Percentiles rank a stretch among this genome's conserved stretches.
These are phyloP conservation scores for Andrographis paniculata DNA, from an alignment of 305 asterid genomes.

Conservation along the genomic window DNA sequence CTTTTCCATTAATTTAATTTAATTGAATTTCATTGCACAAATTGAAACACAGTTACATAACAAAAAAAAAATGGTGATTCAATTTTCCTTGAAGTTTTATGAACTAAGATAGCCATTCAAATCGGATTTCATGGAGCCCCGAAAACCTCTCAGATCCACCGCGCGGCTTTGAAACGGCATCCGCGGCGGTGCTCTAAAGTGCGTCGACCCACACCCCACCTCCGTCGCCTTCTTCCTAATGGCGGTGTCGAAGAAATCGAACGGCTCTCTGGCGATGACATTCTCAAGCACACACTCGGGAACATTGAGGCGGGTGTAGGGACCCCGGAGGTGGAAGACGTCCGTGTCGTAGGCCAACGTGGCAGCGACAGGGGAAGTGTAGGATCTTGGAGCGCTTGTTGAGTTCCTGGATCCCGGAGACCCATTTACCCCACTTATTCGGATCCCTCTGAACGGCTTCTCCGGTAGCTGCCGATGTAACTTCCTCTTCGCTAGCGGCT, in stretches of 20 bases:
- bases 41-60: too few species aligned
- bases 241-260: constrained; percentile 63
- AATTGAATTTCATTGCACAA: too few species aligned
- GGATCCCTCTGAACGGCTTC: constrained; percentile 74
- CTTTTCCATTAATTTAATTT: too few species aligned
- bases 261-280: constrained; percentile 20
- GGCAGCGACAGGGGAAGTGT: constrained; percentile 84
- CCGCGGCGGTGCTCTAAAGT: too few species aligned
- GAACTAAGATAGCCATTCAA: constrained; percentile 75
- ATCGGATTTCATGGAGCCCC: constrained; percentile 41
- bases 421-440: constrained; percentile 99
- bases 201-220: constrained; percentile 91
- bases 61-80: too few species aligned
- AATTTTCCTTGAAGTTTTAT: constrained; percentile 35
- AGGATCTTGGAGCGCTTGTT: constrained; percentile 77
- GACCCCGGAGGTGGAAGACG: constrained; percentile 81
- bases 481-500: constrained; percentile 40
- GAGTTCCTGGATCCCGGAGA: constrained; percentile 87
- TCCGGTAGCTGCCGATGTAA: constrained; percentile 33
- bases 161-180: too few species aligned
- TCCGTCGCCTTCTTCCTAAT: constrained; percentile 85
- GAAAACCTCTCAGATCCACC: constrained; percentile 15
- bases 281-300: constrained; percentile 46
- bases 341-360: constrained; percentile 95
- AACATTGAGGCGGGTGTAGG: constrained; percentile 81